These are phyloP conservation scores for Spathaspora arborariae DNA, from an alignment of 805 yeast genomes.

Conservation along the genomic window DNA sequence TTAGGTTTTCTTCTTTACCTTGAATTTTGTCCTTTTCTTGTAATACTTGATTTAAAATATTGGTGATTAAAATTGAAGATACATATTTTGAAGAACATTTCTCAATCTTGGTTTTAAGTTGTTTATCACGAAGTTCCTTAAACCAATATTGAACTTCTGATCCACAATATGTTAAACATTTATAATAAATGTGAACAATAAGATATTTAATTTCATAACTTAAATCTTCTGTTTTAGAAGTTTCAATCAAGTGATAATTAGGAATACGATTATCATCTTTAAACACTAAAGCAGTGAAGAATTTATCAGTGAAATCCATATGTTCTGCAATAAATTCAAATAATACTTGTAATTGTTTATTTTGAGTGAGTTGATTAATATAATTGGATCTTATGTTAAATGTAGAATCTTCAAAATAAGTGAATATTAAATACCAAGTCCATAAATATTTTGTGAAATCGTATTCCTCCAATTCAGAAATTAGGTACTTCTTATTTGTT, in stretches of 20 bases:
- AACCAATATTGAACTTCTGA: constrained; percentile 67
- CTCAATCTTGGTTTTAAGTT: constrained; percentile 57
- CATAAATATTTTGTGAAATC: constrained; percentile 46
- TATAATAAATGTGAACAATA: constrained; percentile 49
- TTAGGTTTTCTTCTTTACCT: constrained; percentile 41
- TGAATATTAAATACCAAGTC: constrained; percentile 65
- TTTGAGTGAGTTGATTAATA: constrained; percentile 49
- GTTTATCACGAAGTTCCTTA: constrained; percentile 62
- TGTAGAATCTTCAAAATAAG: constrained; percentile 61
- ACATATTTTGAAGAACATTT: constrained; percentile 56
- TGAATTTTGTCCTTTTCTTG: constrained; percentile 31
- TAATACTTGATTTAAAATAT: constrained; percentile 52
- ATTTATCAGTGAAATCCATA: constrained; percentile 30
- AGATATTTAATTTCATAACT: constrained; percentile 18
- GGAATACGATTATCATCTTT: constrained; percentile 12
- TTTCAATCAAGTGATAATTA: constrained; percentile 17
- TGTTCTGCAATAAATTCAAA: constrained; percentile 54
- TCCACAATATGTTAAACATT: constrained; percentile 49
- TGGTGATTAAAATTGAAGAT: constrained; percentile 59
- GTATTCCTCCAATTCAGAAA: neutral
- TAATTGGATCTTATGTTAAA: constrained; percentile 60
- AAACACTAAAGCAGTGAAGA: neutral
- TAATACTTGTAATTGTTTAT: constrained; percentile 44
- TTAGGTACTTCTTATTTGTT: neutral
- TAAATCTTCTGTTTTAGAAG: constrained; percentile 17